A percentile compares a stretch with the other conserved stretches of the same genome.
Evolutionary conservation across 2,329 filamentous ascomycete genomes (phyloP).

Genomic region (Claviceps sp.): DNA sequence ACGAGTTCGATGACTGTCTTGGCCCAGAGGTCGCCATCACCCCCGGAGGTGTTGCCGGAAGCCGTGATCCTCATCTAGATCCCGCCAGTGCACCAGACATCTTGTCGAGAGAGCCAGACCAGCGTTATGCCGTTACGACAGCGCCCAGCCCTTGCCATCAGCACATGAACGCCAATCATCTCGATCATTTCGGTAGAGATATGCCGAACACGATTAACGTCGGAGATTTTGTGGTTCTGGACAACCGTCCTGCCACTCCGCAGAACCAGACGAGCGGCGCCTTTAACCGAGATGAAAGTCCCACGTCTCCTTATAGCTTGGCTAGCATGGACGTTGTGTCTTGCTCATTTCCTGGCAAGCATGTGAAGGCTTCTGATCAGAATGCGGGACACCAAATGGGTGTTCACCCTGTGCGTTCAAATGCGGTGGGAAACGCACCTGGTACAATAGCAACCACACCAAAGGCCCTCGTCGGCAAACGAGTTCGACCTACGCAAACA

Average conservation of each 20-base stretch:
- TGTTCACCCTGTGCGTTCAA: conserved; percentile 44
- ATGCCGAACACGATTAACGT: conserved; percentile 32
- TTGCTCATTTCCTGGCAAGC: conserved; percentile 48
- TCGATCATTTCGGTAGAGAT: conserved; percentile 25
- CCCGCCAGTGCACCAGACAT: conserved; percentile 38
- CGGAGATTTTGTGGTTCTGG: conserved; percentile 30
- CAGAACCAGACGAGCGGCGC: conserved; percentile 20
- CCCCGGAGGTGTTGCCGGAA: conserved; percentile 60
- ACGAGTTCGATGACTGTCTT: conserved; percentile 49
- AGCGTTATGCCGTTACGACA: conserved; percentile 26
- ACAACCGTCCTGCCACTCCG: conserved; percentile 34
- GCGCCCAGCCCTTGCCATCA: conserved; percentile 8
- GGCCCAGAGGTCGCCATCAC: conserved; percentile 53
- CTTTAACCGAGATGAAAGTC: conserved; percentile 10
- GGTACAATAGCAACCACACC: conserved; percentile 46
- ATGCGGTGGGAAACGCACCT: conserved; percentile 30
- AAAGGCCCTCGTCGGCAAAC: conserved; percentile 43
- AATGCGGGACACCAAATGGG: conserved; percentile 30
- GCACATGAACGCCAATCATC: conserved; percentile 13
- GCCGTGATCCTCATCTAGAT: conserved; percentile 40
- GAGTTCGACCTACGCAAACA: conserved; percentile 39
- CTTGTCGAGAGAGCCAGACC: conserved; percentile 29
- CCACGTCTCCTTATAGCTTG: conserved; percentile 40
- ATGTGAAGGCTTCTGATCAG: conserved; percentile 24
- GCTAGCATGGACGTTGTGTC: conserved; percentile 48